A percentile compares a stretch with the other conserved stretches of the same genome.
Evolutionary conservation across 768 basidiomycete genomes (phyloP).

Genomic region (Mycena vitilis): DNA sequence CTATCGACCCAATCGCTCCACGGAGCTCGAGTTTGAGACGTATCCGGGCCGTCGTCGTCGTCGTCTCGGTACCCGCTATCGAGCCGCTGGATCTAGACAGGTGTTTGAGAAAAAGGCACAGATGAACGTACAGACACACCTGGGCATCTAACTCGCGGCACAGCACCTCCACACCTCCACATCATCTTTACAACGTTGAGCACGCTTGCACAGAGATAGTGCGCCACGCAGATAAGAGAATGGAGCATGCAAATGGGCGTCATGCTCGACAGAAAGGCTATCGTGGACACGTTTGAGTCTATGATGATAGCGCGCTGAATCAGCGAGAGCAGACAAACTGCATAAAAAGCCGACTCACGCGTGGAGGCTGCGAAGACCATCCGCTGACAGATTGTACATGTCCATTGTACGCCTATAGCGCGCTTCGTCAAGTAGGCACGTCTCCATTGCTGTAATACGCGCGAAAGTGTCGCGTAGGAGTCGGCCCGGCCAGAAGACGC

Average conservation of each 20-base stretch:
- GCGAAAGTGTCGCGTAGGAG: constrained; percentile 4
- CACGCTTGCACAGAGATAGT: constrained; percentile 13
- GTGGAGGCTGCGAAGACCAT: constrained; percentile 1
- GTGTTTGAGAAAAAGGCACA: not conserved
- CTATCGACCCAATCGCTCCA: not conserved
- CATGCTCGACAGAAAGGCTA: constrained; percentile 5
- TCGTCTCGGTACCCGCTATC: not conserved
- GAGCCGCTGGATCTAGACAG: not conserved
- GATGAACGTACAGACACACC: not conserved
- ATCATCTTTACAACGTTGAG: constrained; percentile 8
- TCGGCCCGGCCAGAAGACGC: constrained; percentile 13
- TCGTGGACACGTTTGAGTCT: not conserved
- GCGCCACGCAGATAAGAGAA: not conserved
- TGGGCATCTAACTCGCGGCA: constrained; percentile 12
- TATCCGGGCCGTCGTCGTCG: not conserved
- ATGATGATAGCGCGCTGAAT: not conserved
- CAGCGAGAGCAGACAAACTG: not conserved
- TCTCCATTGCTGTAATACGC: not conserved
- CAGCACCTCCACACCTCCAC: constrained; percentile 13
- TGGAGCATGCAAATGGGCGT: not conserved
- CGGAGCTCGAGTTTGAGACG: not conserved
- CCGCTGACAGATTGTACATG: constrained; percentile 10
- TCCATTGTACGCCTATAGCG: constrained; percentile 2
- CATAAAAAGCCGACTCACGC: not conserved
- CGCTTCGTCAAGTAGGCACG: not conserved